Evolutionary conservation across 768 basidiomycete genomes (phyloP), one percentile per base, ranked within the genome.

Genomic region (Scleroderma citrinum): DNA sequence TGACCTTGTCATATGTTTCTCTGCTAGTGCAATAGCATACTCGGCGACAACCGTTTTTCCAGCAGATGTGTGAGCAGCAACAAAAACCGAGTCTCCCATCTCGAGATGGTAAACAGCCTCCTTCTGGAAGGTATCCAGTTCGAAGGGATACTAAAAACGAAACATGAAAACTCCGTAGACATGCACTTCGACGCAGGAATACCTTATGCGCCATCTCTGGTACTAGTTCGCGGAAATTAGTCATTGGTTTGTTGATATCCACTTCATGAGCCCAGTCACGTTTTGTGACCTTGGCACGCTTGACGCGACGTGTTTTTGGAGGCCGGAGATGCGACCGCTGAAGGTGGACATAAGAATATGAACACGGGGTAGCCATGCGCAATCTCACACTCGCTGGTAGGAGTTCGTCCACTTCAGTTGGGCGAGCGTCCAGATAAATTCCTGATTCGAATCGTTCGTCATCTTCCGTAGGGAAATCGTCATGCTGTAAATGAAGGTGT

Each of bases 1-100:
- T 58, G 53, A 92, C 94, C 92, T 79, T n/a, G 96, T 99, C 93
- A 99, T 96, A 69, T 99, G 96, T 61, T 93, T 94, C 56, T 85
- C 88, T 5, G 96, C 95, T 8, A 99, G 76, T 5, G 94, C 90
- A 58, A 99, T 98, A 2, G 96, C 96, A 66, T 98, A 99, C 62
- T 99, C 96, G 0, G 96, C 96, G 7, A 99, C 96, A 16, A 98
- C 96, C 2, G 96, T 99, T 69, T 99, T 99, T 30, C 96, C 96
- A 14, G 96, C 96, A n/a, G 91, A 94, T 3, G 96, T 99, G 69
- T 99, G 96, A 5, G 96, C 96, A 13, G 96, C 96, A n/a, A 99
- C 94, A 64, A 99, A 99, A 16, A 99, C 95, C 12, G 92, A 95
- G 56, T 99, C 91, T 8, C 94, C 96, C 75, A 89, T 82, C 66